Percentiles rank a stretch among this genome's conserved stretches.
These are phyloP conservation scores for Pholiota conissans DNA, from an alignment of 768 basidiomycete species.

Conservation along the genomic window DNA sequence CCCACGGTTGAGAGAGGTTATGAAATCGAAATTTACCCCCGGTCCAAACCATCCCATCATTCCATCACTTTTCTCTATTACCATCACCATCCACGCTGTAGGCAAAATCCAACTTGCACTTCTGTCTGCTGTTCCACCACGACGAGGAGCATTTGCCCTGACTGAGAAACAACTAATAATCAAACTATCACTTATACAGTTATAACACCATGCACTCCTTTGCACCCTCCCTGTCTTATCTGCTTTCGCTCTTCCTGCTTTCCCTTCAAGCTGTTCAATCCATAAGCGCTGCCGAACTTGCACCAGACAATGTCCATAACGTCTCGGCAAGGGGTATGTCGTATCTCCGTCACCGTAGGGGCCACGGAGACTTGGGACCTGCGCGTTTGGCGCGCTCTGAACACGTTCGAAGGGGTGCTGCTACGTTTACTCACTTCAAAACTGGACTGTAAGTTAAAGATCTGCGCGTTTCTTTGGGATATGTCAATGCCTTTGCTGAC, in stretches of 20 bases:
- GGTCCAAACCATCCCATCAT: neutral
- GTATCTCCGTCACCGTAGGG: conserved; percentile 2
- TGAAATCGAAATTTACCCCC: neutral
- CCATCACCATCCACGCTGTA: neutral
- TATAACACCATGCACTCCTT: conserved; percentile 17
- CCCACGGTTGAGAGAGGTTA: no score
- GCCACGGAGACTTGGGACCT: conserved; percentile 5
- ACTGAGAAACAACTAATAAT: neutral
- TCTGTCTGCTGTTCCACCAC: neutral
- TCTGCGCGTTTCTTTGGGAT: no score
- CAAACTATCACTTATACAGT: neutral
- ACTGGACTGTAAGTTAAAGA: conserved; percentile 29
- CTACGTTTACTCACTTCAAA: conserved; percentile 25
- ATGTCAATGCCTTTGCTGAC: no score
- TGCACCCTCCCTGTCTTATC: conserved; percentile 22
- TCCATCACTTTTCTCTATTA: neutral
- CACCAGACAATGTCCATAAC: neutral
- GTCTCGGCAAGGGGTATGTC: conserved; percentile 3
- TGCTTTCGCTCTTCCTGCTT: conserved; percentile 10
- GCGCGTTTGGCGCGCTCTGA: conserved; percentile 1
- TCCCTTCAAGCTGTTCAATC: neutral
- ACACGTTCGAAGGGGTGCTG: conserved; percentile 13
- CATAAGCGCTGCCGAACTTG: neutral
- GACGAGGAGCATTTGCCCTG: neutral
- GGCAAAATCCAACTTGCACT: neutral